Conservation (phyloP, 331 rosid genomes). For the Arachis monticola region DNA sequence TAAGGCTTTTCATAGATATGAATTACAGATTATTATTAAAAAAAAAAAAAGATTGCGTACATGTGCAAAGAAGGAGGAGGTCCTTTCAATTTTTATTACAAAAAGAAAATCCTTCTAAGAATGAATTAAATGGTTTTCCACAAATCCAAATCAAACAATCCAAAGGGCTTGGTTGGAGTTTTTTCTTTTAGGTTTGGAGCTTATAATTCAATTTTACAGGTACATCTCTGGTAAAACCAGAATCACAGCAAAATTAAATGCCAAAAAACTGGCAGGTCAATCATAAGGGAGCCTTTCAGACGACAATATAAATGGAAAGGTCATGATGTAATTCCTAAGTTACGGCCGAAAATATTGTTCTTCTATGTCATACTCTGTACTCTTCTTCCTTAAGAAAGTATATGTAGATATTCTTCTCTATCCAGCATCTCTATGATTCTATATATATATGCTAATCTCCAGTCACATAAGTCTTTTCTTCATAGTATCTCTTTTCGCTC, state of each 20-base stretch:
- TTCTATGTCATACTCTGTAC: conserved; percentile 34
- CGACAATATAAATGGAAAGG: conserved; percentile 21
- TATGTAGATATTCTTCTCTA: conserved; percentile 28
- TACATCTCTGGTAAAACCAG: conserved; percentile 4
- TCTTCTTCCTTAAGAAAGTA: conserved; percentile 30
- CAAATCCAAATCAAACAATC: conserved; percentile 19
- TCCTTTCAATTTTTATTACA: too few relatives aligned
- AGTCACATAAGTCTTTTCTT: conserved; percentile 69
- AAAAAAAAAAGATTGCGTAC: too few relatives aligned
- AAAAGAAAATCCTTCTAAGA: background rate
- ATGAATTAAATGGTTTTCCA: conserved; percentile 27
- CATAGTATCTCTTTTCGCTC: conserved; percentile 89
- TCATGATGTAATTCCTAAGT: conserved; percentile 37
- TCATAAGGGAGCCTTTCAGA: conserved; percentile 31
- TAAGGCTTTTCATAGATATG: too few relatives aligned
- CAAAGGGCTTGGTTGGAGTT: background rate
- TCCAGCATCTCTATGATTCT: conserved; percentile 32
- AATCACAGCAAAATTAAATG: conserved; percentile 41
- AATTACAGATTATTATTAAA: too few relatives aligned
- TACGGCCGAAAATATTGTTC: conserved; percentile 38
- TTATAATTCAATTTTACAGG: background rate
- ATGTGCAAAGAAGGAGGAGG: too few relatives aligned
- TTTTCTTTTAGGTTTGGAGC: background rate
- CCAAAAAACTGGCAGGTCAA: conserved; percentile 35
- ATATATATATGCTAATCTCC: conserved; percentile 66